These are phyloP conservation scores for Mucor saturninus DNA, from an alignment of 371 early-diverging fungal species.

Conservation along the genomic window DNA sequence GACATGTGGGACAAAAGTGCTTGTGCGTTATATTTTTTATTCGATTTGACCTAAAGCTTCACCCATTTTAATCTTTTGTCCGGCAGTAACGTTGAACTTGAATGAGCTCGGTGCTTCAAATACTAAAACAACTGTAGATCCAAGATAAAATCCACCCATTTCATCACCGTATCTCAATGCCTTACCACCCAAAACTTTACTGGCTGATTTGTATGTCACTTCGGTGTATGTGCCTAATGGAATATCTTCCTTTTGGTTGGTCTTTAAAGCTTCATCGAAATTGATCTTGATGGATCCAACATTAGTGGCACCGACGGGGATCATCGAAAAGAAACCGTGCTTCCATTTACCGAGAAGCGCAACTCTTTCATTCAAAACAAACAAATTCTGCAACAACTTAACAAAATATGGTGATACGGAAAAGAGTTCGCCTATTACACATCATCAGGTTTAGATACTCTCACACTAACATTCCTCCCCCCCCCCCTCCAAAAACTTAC, in stretches of 20 bases:
- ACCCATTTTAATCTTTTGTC: constrained; percentile 85
- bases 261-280: constrained; percentile 83
- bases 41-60: constrained; percentile 72
- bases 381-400: constrained; percentile 80
- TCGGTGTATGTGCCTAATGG: constrained; percentile 82
- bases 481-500: too few relatives aligned
- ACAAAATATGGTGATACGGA: constrained; percentile 93
- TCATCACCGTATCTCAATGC: constrained; percentile 82
- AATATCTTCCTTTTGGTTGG: constrained; percentile 67
- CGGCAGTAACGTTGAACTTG: constrained; percentile 73
- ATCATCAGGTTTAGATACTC: too few relatives aligned
- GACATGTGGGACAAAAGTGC: neutral
- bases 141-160: constrained; percentile 94
- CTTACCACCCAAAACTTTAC: constrained; percentile 68
- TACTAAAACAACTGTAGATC: constrained; percentile 95
- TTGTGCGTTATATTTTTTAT: constrained; percentile 4
- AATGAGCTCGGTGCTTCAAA: constrained; percentile 93
- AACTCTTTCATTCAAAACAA: constrained; percentile 96
- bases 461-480: too few relatives aligned
- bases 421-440: constrained; percentile 78
- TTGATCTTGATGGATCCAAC: constrained; percentile 94
- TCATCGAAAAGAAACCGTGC: constrained; percentile 94
- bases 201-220: constrained; percentile 69
- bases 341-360: constrained; percentile 91
- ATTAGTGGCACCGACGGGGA: constrained; percentile 97